These are phyloP conservation scores for Lactifluus subvellereus DNA, from an alignment of 768 basidiomycete genomes.

Conservation along the genomic window DNA sequence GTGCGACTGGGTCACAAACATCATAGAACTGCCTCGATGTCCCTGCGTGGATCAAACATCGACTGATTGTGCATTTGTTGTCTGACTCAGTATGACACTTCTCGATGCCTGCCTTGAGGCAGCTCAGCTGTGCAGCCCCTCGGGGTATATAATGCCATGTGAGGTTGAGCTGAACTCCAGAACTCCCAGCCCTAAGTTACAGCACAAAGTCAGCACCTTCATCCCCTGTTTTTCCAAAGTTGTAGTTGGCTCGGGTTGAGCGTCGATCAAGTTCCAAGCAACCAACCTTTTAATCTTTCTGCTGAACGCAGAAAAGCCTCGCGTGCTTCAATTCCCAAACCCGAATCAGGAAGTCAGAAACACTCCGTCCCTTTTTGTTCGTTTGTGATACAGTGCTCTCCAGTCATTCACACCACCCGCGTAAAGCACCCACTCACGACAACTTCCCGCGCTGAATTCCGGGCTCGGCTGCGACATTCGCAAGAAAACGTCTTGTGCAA, in stretches of 20 bases:
- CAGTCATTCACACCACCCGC: neutral
- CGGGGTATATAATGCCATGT: constrained; percentile 3
- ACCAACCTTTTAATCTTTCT: neutral
- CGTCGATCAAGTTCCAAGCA: neutral
- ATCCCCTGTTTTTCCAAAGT: neutral
- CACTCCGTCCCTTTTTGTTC: too few species aligned
- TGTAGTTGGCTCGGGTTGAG: neutral
- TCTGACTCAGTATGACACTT: constrained; percentile 13
- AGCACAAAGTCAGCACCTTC: neutral
- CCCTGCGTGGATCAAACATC: constrained; percentile 6
- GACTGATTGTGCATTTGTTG: neutral
- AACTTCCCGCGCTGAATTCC: neutral
- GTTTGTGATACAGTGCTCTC: neutral
- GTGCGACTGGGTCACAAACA: neutral
- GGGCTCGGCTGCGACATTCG: neutral
- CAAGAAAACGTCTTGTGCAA: neutral
- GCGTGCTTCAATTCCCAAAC: neutral
- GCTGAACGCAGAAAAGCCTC: neutral
- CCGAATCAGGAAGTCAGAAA: neutral
- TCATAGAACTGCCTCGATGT: constrained; percentile 5
- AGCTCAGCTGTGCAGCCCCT: neutral
- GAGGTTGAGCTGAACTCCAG: neutral
- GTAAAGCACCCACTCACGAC: neutral
- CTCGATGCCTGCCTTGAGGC: neutral
- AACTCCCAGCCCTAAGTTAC: neutral